Evolutionary conservation across 2,329 filamentous ascomycete genomes (phyloP).

Genomic region (Scedosporium aurantiacum): DNA sequence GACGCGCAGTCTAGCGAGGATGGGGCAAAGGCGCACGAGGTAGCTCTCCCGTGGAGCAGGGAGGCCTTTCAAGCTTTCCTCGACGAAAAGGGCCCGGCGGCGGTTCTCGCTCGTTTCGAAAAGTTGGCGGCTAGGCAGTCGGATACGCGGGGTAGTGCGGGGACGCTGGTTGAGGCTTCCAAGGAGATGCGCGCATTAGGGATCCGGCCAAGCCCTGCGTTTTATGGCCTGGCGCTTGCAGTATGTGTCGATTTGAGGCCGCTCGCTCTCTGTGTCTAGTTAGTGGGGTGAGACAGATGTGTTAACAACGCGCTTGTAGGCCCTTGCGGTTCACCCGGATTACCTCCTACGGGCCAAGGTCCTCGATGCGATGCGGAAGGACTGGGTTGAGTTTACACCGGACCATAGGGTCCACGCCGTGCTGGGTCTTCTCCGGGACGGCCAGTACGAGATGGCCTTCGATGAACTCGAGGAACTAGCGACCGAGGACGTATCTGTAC

Average conservation of each 20-base stretch:
- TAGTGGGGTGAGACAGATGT: not conserved
- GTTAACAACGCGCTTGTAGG: slow-evolving; percentile 26
- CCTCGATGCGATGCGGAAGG: slow-evolving; percentile 59
- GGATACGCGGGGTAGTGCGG: not conserved
- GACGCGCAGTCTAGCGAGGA: not conserved
- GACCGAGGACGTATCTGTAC: slow-evolving; percentile 39
- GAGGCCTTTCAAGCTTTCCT: not conserved
- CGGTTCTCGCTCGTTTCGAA: not conserved
- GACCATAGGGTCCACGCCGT: slow-evolving; percentile 51
- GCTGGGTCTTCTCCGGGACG: slow-evolving; percentile 67
- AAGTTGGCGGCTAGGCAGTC: not conserved
- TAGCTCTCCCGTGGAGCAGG: not conserved
- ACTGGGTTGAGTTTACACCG: slow-evolving; percentile 48
- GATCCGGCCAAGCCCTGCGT: slow-evolving; percentile 9
- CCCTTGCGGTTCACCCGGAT: slow-evolving; percentile 74
- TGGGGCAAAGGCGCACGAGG: not conserved
- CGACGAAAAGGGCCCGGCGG: not conserved
- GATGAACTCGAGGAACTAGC: slow-evolving; percentile 58
- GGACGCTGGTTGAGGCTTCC: slow-evolving; percentile 14
- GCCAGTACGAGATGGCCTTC: slow-evolving; percentile 72
- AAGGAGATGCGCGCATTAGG: slow-evolving; percentile 10
- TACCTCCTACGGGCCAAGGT: slow-evolving; percentile 64
- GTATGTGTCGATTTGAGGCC: slow-evolving; percentile 13
- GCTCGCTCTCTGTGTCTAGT: not conserved
- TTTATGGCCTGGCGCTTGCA: slow-evolving; percentile 15